Conservation (phyloP, 345 rosid species). For the Laguncularia racemosa region DNA sequence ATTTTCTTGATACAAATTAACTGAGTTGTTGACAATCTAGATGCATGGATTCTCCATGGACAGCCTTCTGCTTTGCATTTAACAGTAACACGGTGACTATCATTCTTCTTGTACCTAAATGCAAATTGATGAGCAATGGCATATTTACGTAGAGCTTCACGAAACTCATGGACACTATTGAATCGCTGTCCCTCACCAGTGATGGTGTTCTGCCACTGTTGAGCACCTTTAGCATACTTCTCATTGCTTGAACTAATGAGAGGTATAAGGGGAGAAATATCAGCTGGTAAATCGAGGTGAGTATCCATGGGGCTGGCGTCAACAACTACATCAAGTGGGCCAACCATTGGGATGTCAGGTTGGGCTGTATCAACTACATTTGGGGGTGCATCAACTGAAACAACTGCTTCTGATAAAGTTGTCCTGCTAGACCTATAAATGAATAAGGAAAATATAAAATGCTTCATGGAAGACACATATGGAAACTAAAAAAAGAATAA, state of each 20-base stretch:
- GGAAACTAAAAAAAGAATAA: slow-evolving; percentile 9
- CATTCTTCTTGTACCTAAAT: slow-evolving; percentile 85
- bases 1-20: slow-evolving; percentile 87
- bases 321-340: slow-evolving; percentile 32
- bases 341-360: slow-evolving; percentile 24
- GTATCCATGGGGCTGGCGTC: slow-evolving; percentile 33
- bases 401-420: slow-evolving; percentile 65
- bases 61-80: slow-evolving; percentile 95
- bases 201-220: slow-evolving; percentile 87
- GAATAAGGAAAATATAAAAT: slow-evolving; percentile 8
- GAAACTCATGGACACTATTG: slow-evolving; percentile 71
- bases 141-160: slow-evolving; percentile 73
- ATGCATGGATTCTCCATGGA: slow-evolving; percentile 97
- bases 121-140: slow-evolving; percentile 97
- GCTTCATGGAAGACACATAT: neutral
- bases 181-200: slow-evolving; percentile 94
- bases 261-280: slow-evolving; percentile 44
- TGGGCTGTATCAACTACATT: slow-evolving; percentile 42
- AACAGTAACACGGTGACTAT: slow-evolving; percentile 90
- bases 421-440: slow-evolving; percentile 79
- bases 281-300: slow-evolving; percentile 31
- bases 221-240: slow-evolving; percentile 63
- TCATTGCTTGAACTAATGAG: slow-evolving; percentile 34
- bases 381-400: slow-evolving; percentile 29
- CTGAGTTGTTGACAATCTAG: slow-evolving; percentile 83